phyloP scores from a whole-genome alignment of 1,284 basidiomycete species.

The Inonotus obliquus region DNA sequence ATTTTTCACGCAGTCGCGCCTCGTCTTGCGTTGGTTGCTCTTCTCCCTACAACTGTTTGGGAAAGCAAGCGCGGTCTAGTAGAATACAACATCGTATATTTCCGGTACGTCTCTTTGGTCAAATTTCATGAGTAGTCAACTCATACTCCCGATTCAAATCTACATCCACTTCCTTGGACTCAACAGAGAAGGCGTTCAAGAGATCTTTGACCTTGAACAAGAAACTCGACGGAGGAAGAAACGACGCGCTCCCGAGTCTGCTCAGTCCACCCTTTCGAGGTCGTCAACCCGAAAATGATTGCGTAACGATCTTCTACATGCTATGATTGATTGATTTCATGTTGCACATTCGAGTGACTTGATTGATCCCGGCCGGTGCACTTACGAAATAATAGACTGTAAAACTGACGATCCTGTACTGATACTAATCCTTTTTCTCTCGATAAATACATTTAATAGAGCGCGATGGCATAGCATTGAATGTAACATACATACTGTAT shows the following conservation, averaged over 20 bases:
- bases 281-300: slow-evolving; percentile 6
- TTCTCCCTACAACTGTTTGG: slow-evolving; percentile 78
- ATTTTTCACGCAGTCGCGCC: slow-evolving; percentile 85
- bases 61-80: slow-evolving; percentile 77
- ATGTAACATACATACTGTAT: too few relatives aligned
- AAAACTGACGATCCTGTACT: background rate
- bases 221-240: slow-evolving; percentile 34
- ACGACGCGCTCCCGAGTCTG: background rate
- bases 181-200: slow-evolving; percentile 63
- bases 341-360: too few relatives aligned
- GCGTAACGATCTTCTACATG: background rate
- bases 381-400: background rate
- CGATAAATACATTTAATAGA: too few relatives aligned
- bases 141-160: background rate
- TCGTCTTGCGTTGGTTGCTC: slow-evolving; percentile 74
- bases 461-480: too few relatives aligned
- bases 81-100: slow-evolving; percentile 91
- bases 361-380: background rate
- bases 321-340: background rate
- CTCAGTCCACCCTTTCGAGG: background rate
- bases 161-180: background rate
- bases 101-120: slow-evolving; percentile 30
- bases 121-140: background rate
- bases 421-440: background rate
- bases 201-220: slow-evolving; percentile 68